A percentile compares a stretch with the other conserved stretches of the same genome.
Conservation (phyloP, 2,329 filamentous ascomycete genomes). For the Metarhizium rileyi region DNA sequence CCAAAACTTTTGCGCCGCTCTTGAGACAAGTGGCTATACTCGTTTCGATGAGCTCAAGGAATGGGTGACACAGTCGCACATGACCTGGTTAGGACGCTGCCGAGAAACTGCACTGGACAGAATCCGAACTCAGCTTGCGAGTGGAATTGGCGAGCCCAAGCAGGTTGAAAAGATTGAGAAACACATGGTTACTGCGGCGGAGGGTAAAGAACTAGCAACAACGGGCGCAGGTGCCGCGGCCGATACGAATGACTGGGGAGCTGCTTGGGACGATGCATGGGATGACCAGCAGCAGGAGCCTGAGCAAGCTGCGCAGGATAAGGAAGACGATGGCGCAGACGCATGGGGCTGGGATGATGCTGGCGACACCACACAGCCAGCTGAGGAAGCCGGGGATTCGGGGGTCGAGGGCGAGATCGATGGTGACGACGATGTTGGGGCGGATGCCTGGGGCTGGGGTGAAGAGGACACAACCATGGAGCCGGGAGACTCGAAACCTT, state of each 20-base stretch:
- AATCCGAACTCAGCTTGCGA: slow-evolving; percentile 58
- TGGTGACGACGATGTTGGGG: slow-evolving; percentile 35
- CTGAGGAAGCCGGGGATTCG: slow-evolving; percentile 10
- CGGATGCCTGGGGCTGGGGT: slow-evolving; percentile 81
- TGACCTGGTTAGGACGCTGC: slow-evolving; percentile 77
- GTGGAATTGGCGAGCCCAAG: slow-evolving; percentile 56
- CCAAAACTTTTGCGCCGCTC: slow-evolving; percentile 49
- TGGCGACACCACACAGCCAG: slow-evolving; percentile 18
- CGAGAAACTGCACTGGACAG: slow-evolving; percentile 69
- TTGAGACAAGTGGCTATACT: slow-evolving; percentile 55
- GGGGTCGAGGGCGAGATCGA: slow-evolving; percentile 18
- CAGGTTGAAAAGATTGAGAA: slow-evolving; percentile 78
- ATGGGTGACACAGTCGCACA: slow-evolving; percentile 73
- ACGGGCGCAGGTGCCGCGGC: slow-evolving; percentile 36
- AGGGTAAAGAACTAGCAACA: slow-evolving; percentile 55
- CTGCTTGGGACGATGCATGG: slow-evolving; percentile 76
- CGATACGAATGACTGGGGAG: slow-evolving; percentile 55
- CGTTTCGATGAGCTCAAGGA: slow-evolving; percentile 55
- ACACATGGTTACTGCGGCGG: slow-evolving; percentile 59
- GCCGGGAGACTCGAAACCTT: slow-evolving; percentile 11
- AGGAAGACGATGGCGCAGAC: slow-evolving; percentile 41
- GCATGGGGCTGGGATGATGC: slow-evolving; percentile 84
- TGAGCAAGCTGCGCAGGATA: slow-evolving; percentile 8
- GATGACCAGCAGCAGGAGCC: slow-evolving; percentile 46
- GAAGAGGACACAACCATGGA: slow-evolving; percentile 44